Base-by-base conservation (phyloP, 805 yeast species). In the Lachancea dasiensis region DNA sequence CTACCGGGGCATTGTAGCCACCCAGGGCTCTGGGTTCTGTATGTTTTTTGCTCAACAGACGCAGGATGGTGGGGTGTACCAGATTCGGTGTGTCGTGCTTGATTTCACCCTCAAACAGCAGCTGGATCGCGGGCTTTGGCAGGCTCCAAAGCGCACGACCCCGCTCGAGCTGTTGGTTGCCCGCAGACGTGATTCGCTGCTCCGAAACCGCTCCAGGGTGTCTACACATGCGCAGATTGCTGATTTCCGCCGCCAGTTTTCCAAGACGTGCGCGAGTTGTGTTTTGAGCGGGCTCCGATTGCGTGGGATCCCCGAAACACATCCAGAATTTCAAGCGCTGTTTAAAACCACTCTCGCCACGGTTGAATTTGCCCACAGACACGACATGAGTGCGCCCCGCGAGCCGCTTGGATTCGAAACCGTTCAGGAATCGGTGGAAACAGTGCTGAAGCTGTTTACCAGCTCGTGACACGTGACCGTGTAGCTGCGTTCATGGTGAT, bases 311-410 rank as follows among this genome's bases (percentile, higher is more conserved):
- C 44, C 60, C 28, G 50, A 46, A 48, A 34, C 51, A 39, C 45
- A 54, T 40, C 20, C 53, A 27, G 45, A 65, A 40, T 42, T 60
- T 47, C 54, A 61, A 43, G 47, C 61, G 50, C 45, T 68, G n/a
- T 62, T 60, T 46, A 51, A 58, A 34, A 55, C 61, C 42, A 56
- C 68, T 0, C 60, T 52, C 39, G 54, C 56, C 34, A 59, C 70
- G 0, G 56, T 68, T 3, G 64, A 63, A 39, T 68, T 67, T 39
- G 56, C 68, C 6, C 56, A 64, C 27, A 49, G 71, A 27, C 39
- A 49, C 2, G 56, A 51, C 11, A 33, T 51, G 25, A 43, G 37
- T 27, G 35, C 23, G 27, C 38, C 35, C 7, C 41, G 38, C 26
- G 49, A 40, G 45, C 35, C 45, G n/a, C 31, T 64, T 4, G 43